Evolutionary conservation across 1,284 basidiomycete species (phyloP).

Genomic region (Cutaneotrichosporon mucoides): DNA sequence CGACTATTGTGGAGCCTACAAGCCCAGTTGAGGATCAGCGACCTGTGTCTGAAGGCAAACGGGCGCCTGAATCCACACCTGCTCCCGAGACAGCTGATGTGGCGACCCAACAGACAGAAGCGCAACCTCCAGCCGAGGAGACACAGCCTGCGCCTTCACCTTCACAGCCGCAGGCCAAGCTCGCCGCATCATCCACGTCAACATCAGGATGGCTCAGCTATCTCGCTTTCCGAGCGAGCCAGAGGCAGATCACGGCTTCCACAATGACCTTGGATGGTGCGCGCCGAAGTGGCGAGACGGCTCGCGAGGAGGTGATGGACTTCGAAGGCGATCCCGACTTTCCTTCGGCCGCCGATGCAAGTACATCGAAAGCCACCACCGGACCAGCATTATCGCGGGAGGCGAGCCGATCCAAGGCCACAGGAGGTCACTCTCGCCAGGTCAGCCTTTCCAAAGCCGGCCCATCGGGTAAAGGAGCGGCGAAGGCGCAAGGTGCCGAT

Average conservation of each 20-base stretch:
- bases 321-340: conserved; percentile 43
- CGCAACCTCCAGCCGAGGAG: not conserved
- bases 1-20: conserved; percentile 9
- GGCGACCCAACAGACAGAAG: not conserved
- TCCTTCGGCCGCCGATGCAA: conserved; percentile 17
- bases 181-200: conserved; percentile 20
- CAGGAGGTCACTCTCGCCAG: not conserved
- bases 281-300: conserved; percentile 7
- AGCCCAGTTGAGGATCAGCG: conserved; percentile 19
- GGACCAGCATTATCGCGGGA: not conserved
- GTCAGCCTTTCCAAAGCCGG: not conserved
- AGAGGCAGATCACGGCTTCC: conserved; percentile 36
- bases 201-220: conserved; percentile 43
- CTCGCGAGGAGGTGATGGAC: conserved; percentile 42
- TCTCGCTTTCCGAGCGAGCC: conserved; percentile 37
- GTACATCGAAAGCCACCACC: not conserved
- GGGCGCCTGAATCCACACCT: not conserved
- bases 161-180: conserved; percentile 1
- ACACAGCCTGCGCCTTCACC: not conserved
- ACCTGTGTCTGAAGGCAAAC: not conserved
- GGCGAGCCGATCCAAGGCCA: not conserved
- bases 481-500: not conserved
- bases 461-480: not conserved
- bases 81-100: not conserved
- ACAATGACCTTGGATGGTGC: conserved; percentile 10